Evolutionary conservation across 768 basidiomycete genomes (phyloP).

Genomic region (Lactarius quietus): DNA sequence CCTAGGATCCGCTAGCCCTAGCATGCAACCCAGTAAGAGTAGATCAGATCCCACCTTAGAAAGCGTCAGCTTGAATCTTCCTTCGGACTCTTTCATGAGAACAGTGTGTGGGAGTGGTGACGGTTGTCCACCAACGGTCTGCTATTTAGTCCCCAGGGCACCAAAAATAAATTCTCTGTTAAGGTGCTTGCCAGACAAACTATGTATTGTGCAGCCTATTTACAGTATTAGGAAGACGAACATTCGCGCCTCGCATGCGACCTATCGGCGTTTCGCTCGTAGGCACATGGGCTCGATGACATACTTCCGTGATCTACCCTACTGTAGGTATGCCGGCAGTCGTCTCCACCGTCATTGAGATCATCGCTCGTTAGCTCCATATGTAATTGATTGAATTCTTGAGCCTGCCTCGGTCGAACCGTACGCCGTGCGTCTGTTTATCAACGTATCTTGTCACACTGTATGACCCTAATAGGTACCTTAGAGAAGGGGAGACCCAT

Average conservation of each 20-base stretch:
- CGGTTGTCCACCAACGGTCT: not conserved
- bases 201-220: conserved; percentile 2
- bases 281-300: not conserved
- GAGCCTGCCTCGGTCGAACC: not conserved
- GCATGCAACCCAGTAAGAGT: not conserved
- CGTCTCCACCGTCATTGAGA: not conserved
- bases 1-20: not conserved
- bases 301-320: conserved; percentile 1
- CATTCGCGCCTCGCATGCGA: not conserved
- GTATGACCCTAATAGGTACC: not conserved
- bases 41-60: not conserved
- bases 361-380: not conserved
- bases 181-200: not conserved
- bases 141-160: not conserved
- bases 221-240: not conserved
- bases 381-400: conserved; percentile 4
- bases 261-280: not conserved
- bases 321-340: not conserved
- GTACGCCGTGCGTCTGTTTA: not conserved
- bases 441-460: not conserved
- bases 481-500: not conserved
- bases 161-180: not conserved
- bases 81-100: not conserved
- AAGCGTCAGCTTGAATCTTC: not conserved
- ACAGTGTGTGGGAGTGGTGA: not conserved